Percentiles rank a stretch among this genome's conserved stretches.
phyloP scores from a whole-genome alignment of 768 basidiomycete genomes.

The Rhodosporidiobolus sp. region DNA sequence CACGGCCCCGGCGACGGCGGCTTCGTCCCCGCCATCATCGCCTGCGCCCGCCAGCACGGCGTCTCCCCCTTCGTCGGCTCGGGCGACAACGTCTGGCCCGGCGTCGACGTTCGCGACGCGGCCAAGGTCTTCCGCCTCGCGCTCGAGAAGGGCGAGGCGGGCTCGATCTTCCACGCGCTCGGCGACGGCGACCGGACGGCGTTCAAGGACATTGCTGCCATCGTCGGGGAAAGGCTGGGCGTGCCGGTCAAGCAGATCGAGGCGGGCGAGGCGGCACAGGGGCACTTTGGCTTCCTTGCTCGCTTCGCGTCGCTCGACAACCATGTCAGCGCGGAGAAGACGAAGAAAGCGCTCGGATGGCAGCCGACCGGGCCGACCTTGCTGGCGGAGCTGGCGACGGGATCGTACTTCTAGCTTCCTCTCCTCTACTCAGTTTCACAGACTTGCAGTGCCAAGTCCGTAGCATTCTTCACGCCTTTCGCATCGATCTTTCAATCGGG shows the following conservation, averaged over 20 bases:
- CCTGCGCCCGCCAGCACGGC: neutral
- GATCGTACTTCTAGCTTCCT: too few relatives aligned
- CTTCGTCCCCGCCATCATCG: neutral
- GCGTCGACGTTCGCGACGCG: conserved; percentile 42
- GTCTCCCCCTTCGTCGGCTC: conserved; percentile 2
- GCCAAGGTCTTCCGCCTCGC: conserved; percentile 41
- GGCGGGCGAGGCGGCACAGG: neutral
- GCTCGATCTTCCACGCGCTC: conserved; percentile 29
- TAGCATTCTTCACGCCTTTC: too few relatives aligned
- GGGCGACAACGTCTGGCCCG: conserved; percentile 34
- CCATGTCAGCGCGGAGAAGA: conserved; percentile 13
- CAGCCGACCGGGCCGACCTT: too few relatives aligned
- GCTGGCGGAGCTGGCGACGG: too few relatives aligned
- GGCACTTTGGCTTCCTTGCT: conserved; percentile 26
- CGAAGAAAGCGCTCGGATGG: conserved; percentile 40
- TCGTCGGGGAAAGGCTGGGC: neutral
- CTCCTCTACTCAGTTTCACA: too few relatives aligned
- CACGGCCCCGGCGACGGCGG: conserved; percentile 15
- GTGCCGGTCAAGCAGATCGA: neutral
- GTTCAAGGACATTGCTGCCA: neutral
- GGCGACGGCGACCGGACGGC: conserved; percentile 24
- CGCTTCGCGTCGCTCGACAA: conserved; percentile 13
- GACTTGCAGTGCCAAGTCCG: too few relatives aligned
- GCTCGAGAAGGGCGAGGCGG: conserved; percentile 35
- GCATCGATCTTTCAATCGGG: too few relatives aligned